A percentile compares a stretch with the other conserved stretches of the same genome.
phyloP scores from a whole-genome alignment of 768 basidiomycete species.

The Astraeus odoratus region DNA sequence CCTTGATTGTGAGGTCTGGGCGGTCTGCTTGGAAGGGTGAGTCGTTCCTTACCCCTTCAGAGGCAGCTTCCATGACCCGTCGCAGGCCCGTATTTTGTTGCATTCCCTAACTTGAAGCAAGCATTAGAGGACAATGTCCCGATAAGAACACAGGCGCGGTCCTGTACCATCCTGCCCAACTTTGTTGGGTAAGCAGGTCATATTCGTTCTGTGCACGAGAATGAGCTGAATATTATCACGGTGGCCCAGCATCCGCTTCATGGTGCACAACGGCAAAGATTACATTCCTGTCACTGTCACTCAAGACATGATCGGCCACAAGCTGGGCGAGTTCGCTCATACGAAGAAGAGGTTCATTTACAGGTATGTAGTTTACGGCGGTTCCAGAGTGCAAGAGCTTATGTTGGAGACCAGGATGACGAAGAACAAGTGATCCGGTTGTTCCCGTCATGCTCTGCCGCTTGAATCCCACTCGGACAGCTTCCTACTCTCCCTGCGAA shows the following conservation, averaged over 20 bases:
- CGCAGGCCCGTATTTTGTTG: conserved; percentile 88
- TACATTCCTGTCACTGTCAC: conserved; percentile 82
- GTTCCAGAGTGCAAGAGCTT: background rate
- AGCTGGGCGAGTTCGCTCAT: conserved; percentile 89
- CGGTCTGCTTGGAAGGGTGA: conserved; percentile 85
- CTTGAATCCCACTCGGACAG: too few relatives aligned
- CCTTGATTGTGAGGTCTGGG: conserved; percentile 51
- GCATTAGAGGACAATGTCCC: conserved; percentile 76
- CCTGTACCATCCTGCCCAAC: conserved; percentile 91
- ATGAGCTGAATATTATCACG: background rate
- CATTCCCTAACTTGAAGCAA: conserved; percentile 83
- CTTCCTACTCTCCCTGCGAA: too few relatives aligned
- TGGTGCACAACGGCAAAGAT: conserved; percentile 92
- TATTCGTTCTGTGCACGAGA: background rate
- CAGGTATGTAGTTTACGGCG: conserved; percentile 50
- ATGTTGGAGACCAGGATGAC: conserved; percentile 22
- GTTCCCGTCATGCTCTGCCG: background rate
- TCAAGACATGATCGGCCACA: conserved; percentile 99
- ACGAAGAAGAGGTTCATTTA: conserved; percentile 85
- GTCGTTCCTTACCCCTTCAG: conserved; percentile 2
- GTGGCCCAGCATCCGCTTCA: conserved; percentile 62
- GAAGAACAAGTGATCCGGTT: conserved; percentile 32
- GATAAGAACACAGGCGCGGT: conserved; percentile 80
- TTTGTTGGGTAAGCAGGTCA: conserved; percentile 78
- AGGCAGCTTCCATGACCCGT: background rate